Evolutionary conservation across 371 early-diverging fungal species (phyloP), one percentile per base, ranked within the genome.

Genomic region (Amoeboaphelidium protococcarum): DNA sequence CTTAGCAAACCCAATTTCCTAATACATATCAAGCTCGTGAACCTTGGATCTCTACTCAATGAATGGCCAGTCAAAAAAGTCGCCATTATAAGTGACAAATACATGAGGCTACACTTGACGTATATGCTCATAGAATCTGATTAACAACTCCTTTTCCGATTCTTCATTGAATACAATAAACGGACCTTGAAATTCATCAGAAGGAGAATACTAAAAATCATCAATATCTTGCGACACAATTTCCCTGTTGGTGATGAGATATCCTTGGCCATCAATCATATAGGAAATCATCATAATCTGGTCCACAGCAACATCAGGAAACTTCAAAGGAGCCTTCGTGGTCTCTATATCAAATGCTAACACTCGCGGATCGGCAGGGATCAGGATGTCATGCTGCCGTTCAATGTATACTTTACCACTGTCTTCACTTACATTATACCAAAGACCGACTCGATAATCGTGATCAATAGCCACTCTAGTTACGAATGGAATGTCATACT

Each of bases 221-320:
- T 77, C 79, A 60, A 99, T 96, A 61, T 98, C 95, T 59, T 83
- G 71, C 1, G 83, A 74, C 23, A 98, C 94, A 50, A 96, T 80
- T 45, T 86, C 82, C 46, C 98, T 76, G 62, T 99, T 99, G 19
- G 89, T 89, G 48, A 99, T 94, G 41, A 99, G 65, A 55, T 76
- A 94, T 0, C 99, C 99, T 76, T 82, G 77, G 12, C 88, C 90
- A 50, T 92, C 90, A 50, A 92, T 78, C 92, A 96, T 92, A 58
- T 96, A 90, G 13, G 98, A 98, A 60, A 99, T 96, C 98, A 98
- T 98, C 92, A 98, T 97, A 53, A 98, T 82, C 25, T 73, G 65
- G 61, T 99, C 99, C 27, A 74, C 74, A 0, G 71, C 53, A 0
- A 95, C 69, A 58, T 92, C 95, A 6, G 99, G 99, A 59, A 98